Percentiles rank a stretch among this genome's conserved stretches.
Conservation (phyloP, 768 basidiomycete species). For the Trametes sanguinea region DNA sequence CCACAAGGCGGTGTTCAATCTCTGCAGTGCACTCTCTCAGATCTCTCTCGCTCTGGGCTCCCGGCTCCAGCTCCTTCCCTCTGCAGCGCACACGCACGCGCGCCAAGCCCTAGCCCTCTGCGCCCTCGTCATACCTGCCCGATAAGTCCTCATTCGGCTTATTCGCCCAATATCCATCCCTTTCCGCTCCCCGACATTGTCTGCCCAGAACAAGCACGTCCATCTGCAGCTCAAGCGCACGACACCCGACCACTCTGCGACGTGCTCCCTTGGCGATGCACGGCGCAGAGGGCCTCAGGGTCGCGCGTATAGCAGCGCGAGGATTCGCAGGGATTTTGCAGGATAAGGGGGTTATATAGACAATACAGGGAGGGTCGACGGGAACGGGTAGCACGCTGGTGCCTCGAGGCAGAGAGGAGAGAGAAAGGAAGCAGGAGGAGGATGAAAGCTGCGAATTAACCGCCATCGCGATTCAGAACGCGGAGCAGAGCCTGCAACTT, state of each 20-base stretch:
- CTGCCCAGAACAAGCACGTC: constrained; percentile 4
- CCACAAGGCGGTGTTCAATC: constrained; percentile 3
- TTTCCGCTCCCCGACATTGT: constrained; percentile 10
- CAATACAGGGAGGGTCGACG: no score
- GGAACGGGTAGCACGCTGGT: constrained; percentile 23
- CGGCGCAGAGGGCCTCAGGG: not conserved
- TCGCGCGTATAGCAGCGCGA: not conserved
- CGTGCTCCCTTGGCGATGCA: not conserved
- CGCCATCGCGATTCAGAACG: constrained; percentile 20
- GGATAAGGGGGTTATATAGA: constrained; percentile 4
- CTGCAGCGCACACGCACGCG: not conserved
- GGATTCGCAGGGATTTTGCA: not conserved
- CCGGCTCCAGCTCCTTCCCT: no score
- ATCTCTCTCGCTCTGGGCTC: no score
- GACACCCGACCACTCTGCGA: not conserved
- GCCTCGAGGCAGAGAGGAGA: constrained; percentile 36
- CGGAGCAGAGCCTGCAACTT: constrained; percentile 22
- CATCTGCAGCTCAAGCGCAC: not conserved
- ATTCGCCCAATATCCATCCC: constrained; percentile 7
- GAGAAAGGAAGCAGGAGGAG: constrained; percentile 30
- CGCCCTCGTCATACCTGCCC: constrained; percentile 12
- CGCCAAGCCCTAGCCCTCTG: not conserved
- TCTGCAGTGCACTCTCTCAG: no score
- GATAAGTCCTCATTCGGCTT: constrained; percentile 17
- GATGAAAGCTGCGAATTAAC: constrained; percentile 23